Evolutionary conservation across 345 rosid species (phyloP), one percentile per base, ranked within the genome.

Genomic region (Cochlearia excelsa): DNA sequence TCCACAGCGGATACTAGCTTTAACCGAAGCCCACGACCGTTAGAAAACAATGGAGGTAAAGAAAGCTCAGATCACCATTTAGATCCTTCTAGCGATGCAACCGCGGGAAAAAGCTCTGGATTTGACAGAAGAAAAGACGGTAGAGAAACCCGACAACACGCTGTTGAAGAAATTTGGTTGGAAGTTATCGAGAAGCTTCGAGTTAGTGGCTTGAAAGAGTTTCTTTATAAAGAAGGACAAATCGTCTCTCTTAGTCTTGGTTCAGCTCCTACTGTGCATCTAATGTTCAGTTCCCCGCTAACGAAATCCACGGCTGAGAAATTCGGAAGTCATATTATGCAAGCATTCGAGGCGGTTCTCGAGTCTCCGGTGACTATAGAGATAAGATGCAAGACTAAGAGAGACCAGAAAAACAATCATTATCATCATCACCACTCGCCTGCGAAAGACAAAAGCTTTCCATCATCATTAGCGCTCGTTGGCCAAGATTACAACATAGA

Each of bases 231-330:
- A 61, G 99, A 94, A 84, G 99, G 99, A 70, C 78, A 78, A 73
- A 79, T 94, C 26, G 75, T 74, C 51, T 87, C 88, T 41, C 86
- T 87, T 76, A 87, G 84, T 70, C 86, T 84, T 35, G 95, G 96
- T 62, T 72, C 92, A 94, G 99, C 99, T 70, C 97, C 97, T 63
- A 94, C 90, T 2, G 92, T 79, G 61, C 95, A 87, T 64, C 64
- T 94, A 75, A 74, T 79, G 59, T 87, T 94, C 79, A 82, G 95
- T 68, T 94, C 99, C 2, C 76, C 68, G 28, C 57, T 71, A 55
- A 75, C 84, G 1, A 85, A 84, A 68, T 78, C 80, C 2, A 81
- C 76, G 57, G 96, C 96, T 11, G 99, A 94, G 84, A 90, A 85
- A 77, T 79, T 82, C 67, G 77, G 80, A 44, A 70, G 75, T 16